Conservation (phyloP, 352 stramenopile species). For the Phytophthora aleatoria region DNA sequence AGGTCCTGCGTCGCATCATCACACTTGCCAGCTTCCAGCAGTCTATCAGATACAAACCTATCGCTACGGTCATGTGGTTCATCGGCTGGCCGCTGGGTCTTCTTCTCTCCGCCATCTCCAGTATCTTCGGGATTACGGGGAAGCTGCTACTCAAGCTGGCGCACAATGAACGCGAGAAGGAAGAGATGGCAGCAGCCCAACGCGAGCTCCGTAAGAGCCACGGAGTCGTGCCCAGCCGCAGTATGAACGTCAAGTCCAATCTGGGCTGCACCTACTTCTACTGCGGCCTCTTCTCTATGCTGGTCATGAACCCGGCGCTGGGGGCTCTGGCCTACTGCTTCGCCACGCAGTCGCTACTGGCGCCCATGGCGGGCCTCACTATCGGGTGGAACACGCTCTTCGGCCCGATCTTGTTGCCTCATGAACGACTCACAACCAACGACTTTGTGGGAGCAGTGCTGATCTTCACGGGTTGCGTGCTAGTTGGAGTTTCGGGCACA, state of each 20-base stretch:
- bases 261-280: conserved; percentile 77
- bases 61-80: conserved; percentile 34
- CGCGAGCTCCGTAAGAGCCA: conserved; percentile 31
- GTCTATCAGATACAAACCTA: background rate
- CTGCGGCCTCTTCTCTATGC: conserved; percentile 67
- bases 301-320: conserved; percentile 76
- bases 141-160: conserved; percentile 85
- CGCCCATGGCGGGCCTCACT: conserved; percentile 82
- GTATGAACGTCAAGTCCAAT: conserved; percentile 25
- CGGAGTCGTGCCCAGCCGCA: conserved; percentile 15
- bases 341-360: conserved; percentile 77
- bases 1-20: conserved; percentile 16
- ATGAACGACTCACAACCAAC: conserved; percentile 73
- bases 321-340: conserved; percentile 76
- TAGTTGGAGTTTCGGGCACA: conserved; percentile 73
- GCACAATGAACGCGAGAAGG: conserved; percentile 70
- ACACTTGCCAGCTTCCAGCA: conserved; percentile 2
- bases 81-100: conserved; percentile 81
- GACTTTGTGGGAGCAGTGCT: conserved; percentile 77
- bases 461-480: conserved; percentile 79
- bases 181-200: conserved; percentile 48
- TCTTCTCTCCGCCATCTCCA: conserved; percentile 74
- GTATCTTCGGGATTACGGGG: conserved; percentile 78
- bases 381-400: conserved; percentile 87
- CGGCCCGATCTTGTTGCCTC: conserved; percentile 66